Base-by-base conservation (phyloP, 495 filamentous ascomycete species). In the Chaetomium fimeti region DNA sequence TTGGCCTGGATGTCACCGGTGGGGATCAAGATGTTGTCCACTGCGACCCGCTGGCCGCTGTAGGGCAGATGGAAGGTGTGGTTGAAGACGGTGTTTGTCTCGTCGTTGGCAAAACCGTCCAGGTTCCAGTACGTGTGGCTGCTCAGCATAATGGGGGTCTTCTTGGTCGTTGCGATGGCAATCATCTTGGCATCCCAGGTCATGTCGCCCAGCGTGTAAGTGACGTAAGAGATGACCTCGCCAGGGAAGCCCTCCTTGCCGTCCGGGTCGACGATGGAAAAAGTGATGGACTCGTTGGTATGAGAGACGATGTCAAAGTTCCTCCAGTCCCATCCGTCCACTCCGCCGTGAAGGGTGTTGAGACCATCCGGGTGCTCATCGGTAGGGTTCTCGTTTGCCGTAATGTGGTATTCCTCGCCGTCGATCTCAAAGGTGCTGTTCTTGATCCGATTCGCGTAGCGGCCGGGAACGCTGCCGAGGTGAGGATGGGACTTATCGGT, bases 361-460 rank as follows among this genome's bases (percentile, higher is more conserved):
- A 77, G 67, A 24, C 88, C 87, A 11, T 79, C 68, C 12, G 82
- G 82, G 29, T 76, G 65, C 0, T 67, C 71, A 11, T 66, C 24
- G 1, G 81, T 82, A 20, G 78, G 77, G 58, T 94, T 85, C 71
- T 96, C 91, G 75, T 93, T 94, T 40, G 87, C 58, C 3, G 81
- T 72, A 49, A 91, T 77, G 63, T 92, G 82, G 69, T 88, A 93
- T 0, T 74, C 79, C 16, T 67, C 67, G 25, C 85, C 88, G 57
- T 91, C 88, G 63, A 93, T 83, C 63, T 80, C 81, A 70, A 94
- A 96, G 11, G 85, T 89, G 66, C 85, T 87, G 74, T 94, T 94
- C 81, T 89, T 91, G 77, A 94, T 96, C 38, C 89, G 87, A 76
- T 96, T 93, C 48, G 90, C 90, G 70, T 93, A 93, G 20, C 90